Percentiles rank a stretch among this genome's conserved stretches.
Conservation (phyloP, 2,329 filamentous ascomycete species). For the Epichloe sp. region DNA sequence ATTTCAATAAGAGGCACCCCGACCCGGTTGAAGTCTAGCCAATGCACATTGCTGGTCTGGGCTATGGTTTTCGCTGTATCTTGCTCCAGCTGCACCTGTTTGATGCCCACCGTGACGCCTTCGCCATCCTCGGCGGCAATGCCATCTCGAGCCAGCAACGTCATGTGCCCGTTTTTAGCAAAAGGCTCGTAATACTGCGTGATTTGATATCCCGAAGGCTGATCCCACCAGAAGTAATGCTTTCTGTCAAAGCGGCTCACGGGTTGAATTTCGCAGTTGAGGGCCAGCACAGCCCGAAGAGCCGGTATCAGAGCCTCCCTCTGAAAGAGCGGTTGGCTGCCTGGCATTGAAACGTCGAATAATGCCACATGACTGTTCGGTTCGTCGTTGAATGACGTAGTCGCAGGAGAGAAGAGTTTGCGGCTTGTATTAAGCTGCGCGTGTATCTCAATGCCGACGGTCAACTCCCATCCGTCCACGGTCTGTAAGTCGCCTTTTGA, state of each 20-base stretch:
- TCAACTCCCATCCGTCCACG: constrained; percentile 72
- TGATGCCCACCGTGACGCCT: constrained; percentile 63
- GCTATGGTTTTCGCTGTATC: constrained; percentile 91
- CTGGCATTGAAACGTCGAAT: constrained; percentile 83
- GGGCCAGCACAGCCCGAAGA: constrained; percentile 73
- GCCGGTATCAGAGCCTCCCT: constrained; percentile 73
- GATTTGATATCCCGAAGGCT: constrained; percentile 92
- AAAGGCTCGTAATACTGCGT: constrained; percentile 83
- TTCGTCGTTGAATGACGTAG: constrained; percentile 48
- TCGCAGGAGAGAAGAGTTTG: constrained; percentile 77
- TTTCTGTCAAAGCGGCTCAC: constrained; percentile 86
- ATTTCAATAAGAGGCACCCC: constrained; percentile 89
- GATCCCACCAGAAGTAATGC: constrained; percentile 98
- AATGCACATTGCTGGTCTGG: constrained; percentile 57
- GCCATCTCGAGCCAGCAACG: constrained; percentile 61
- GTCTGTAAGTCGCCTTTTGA: constrained; percentile 34
- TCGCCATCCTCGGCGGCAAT: constrained; percentile 63
- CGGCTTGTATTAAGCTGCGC: constrained; percentile 80
- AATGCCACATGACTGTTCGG: constrained; percentile 81
- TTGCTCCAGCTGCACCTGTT: constrained; percentile 94
- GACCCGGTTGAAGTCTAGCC: constrained; percentile 89
- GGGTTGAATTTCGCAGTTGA: constrained; percentile 65
- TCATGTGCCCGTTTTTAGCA: constrained; percentile 58
- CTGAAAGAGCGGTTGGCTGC: constrained; percentile 79
- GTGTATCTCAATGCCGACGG: constrained; percentile 93